Percentiles rank a stretch among this genome's conserved stretches.
Conservation (phyloP, 176 grass and related monocot species). For the Oryza officinalis region DNA sequence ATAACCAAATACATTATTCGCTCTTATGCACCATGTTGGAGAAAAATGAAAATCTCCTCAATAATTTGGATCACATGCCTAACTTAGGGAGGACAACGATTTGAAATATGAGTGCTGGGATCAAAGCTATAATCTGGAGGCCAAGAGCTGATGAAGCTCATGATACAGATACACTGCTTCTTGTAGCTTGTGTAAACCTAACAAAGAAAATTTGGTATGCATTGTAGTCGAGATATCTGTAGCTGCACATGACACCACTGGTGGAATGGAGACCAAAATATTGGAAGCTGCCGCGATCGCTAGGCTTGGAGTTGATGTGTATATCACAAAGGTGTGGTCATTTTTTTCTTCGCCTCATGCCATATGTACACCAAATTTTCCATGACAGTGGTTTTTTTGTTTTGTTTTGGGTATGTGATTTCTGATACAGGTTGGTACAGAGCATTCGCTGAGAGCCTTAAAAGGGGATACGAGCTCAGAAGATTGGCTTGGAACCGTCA, state of each 20-base stretch:
- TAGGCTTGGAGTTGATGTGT: slow-evolving; percentile 85
- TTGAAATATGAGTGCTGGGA: background rate
- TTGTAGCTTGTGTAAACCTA: slow-evolving; percentile 30
- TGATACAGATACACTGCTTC: slow-evolving; percentile 10
- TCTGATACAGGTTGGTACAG: slow-evolving; percentile 64
- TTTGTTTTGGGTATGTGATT: background rate
- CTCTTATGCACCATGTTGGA: background rate
- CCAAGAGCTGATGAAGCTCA: background rate
- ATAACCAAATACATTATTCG: slow-evolving; percentile 4
- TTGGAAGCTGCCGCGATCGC: slow-evolving; percentile 79
- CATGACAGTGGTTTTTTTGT: background rate
- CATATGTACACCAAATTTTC: background rate
- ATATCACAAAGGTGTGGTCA: slow-evolving; percentile 73
- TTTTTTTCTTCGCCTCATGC: background rate
- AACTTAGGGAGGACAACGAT: background rate
- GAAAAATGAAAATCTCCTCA: background rate
- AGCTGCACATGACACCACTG: slow-evolving; percentile 89
- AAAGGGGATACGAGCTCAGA: slow-evolving; percentile 57
- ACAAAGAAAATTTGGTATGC: slow-evolving; percentile 21
- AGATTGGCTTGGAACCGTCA: slow-evolving; percentile 87
- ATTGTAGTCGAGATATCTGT: slow-evolving; percentile 81
- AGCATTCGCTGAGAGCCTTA: slow-evolving; percentile 71
- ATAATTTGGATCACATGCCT: slow-evolving; percentile 8
- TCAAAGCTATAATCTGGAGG: background rate
- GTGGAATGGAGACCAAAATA: slow-evolving; percentile 96